phyloP scores from a whole-genome alignment of 768 basidiomycete genomes.

The Naematelia encephala region DNA sequence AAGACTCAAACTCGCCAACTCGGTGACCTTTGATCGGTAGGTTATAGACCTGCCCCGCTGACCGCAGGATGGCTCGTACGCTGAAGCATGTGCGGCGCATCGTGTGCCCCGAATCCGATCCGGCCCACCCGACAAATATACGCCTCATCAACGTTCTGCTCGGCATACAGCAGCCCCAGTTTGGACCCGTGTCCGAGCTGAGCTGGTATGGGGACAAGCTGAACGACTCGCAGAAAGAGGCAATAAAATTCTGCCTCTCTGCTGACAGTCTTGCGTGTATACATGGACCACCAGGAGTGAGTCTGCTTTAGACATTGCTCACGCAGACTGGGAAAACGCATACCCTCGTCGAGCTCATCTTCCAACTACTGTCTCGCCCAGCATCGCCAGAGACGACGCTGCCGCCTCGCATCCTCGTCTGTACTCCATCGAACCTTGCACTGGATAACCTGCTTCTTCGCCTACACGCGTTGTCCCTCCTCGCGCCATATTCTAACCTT shows the following conservation, averaged over 20 bases:
- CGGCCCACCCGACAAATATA: conserved; percentile 45
- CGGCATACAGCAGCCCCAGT: conserved; percentile 55
- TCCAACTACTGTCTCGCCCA: conserved; percentile 56
- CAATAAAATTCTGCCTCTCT: conserved; percentile 76
- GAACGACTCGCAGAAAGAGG: conserved; percentile 79
- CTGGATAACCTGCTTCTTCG: conserved; percentile 87
- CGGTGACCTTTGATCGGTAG: conserved; percentile 76
- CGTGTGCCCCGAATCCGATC: conserved; percentile 25
- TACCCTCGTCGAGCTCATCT: conserved; percentile 88
- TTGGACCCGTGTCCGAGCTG: conserved; percentile 42
- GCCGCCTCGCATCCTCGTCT: conserved; percentile 37
- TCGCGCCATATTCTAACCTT: conserved; percentile 32
- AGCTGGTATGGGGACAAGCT: conserved; percentile 70
- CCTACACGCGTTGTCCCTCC: conserved; percentile 51
- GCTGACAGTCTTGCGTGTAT: conserved; percentile 83
- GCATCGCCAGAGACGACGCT: conserved; percentile 8
- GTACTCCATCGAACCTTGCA: conserved; percentile 61
- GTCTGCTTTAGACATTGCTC: conserved; percentile 18
- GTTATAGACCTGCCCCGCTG: not conserved
- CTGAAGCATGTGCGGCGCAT: conserved; percentile 64
- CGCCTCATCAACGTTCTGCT: conserved; percentile 68
- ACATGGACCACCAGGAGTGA: conserved; percentile 87
- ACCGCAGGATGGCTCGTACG: conserved; percentile 76
- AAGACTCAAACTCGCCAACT: conserved; percentile 73
- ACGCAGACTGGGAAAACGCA: conserved; percentile 88